These are phyloP conservation scores for Parastagonospora avenae DNA, from an alignment of 2,329 filamentous ascomycete genomes.

Conservation along the genomic window DNA sequence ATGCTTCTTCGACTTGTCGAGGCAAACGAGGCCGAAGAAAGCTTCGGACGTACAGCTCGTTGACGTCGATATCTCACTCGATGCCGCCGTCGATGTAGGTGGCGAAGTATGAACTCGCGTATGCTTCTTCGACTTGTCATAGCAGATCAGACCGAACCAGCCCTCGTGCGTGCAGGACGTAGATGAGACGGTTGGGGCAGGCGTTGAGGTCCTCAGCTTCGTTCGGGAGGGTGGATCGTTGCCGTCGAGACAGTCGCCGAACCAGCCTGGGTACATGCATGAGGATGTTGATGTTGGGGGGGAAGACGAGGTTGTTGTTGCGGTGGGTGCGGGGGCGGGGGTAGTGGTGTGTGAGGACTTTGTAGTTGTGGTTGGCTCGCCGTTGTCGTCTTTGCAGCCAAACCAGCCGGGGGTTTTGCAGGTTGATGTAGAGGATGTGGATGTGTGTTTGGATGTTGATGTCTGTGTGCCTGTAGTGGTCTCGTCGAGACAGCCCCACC, in stretches of 20 bases:
- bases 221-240: slow-evolving; percentile 48
- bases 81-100: neutral
- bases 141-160: slow-evolving; percentile 40
- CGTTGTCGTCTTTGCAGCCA: slow-evolving; percentile 62
- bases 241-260: slow-evolving; percentile 57
- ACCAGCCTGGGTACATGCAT: slow-evolving; percentile 55
- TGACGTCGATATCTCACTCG: slow-evolving; percentile 18
- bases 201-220: slow-evolving; percentile 14
- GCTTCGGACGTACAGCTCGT: slow-evolving; percentile 33
- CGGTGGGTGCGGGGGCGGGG: slow-evolving; percentile 31
- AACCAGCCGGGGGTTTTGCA: slow-evolving; percentile 67
- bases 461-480: slow-evolving; percentile 60
- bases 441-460: slow-evolving; percentile 50
- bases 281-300: slow-evolving; percentile 45
- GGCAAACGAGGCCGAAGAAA: slow-evolving; percentile 37
- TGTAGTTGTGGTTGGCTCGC: slow-evolving; percentile 42
- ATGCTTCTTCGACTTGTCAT: slow-evolving; percentile 27
- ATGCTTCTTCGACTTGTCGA: slow-evolving; percentile 27
- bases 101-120: slow-evolving; percentile 7
- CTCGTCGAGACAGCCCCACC: slow-evolving; percentile 82
- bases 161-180: slow-evolving; percentile 34
- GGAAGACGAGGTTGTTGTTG: slow-evolving; percentile 35
- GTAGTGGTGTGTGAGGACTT: slow-evolving; percentile 33
- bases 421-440: slow-evolving; percentile 45
- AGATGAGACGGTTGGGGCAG: slow-evolving; percentile 19